A percentile compares a stretch with the other conserved stretches of the same genome.
phyloP scores from a whole-genome alignment of 139 green algal species.

The Astrephomene gubernaculifera region DNA sequence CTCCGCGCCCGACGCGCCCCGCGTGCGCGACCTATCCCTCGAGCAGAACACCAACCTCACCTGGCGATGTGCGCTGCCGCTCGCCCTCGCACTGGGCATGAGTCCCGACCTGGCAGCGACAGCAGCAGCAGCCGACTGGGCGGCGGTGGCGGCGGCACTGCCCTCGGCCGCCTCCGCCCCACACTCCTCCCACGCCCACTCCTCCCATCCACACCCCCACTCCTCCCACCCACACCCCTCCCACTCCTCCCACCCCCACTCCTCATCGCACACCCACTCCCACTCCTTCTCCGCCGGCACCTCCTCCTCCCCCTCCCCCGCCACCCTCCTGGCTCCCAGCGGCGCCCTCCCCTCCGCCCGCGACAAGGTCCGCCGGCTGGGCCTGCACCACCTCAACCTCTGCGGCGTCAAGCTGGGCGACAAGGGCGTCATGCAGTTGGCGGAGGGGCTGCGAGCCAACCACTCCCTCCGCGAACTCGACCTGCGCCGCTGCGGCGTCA shows the following conservation, averaged over 20 bases:
- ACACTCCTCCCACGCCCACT: too few relatives aligned
- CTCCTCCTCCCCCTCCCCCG: too few relatives aligned
- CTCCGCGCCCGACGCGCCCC: slow-evolving; percentile 19
- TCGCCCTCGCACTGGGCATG: slow-evolving; percentile 25
- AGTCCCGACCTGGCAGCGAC: neutral
- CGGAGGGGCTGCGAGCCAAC: slow-evolving; percentile 40
- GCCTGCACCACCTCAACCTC: slow-evolving; percentile 43
- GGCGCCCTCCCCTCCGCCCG: neutral
- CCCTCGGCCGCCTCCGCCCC: neutral
- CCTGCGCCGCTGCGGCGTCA: slow-evolving; percentile 50
- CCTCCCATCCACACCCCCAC: too few relatives aligned
- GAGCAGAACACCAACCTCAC: slow-evolving; percentile 34
- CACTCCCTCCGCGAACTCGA: slow-evolving; percentile 47
- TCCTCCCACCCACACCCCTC: too few relatives aligned
- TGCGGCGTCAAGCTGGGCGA: slow-evolving; percentile 51
- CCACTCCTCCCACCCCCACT: too few relatives aligned
- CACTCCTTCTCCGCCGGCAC: too few relatives aligned
- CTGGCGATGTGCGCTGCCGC: slow-evolving; percentile 28
- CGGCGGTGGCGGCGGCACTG: neutral
- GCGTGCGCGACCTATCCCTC: slow-evolving; percentile 30
- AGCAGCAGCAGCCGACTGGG: neutral
- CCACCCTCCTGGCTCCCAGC: neutral
- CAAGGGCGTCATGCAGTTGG: slow-evolving; percentile 51
- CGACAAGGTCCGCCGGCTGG: slow-evolving; percentile 34
- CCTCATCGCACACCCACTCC: too few relatives aligned